Evolutionary conservation across 2,329 filamentous ascomycete species (phyloP).

Genomic region (Apiospora pterosperma): DNA sequence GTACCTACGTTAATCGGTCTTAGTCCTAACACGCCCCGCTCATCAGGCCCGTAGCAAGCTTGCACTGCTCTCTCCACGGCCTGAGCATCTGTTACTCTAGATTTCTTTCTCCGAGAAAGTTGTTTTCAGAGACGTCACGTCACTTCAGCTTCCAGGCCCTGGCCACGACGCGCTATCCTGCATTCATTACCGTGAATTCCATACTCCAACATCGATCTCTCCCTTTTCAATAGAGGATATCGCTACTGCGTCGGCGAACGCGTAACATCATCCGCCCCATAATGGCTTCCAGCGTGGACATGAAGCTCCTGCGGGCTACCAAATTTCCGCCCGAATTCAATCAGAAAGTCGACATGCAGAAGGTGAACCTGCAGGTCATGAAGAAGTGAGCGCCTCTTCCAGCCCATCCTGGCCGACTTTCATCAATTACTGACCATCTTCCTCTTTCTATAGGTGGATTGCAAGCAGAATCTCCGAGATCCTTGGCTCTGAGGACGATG

Average conservation of each 20-base stretch:
- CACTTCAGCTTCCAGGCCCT: neutral
- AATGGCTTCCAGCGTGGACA: constrained; percentile 84
- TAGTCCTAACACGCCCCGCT: neutral
- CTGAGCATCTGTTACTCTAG: neutral
- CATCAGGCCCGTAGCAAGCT: neutral
- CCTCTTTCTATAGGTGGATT: constrained; percentile 72
- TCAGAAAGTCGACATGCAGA: constrained; percentile 93
- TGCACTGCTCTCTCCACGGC: neutral
- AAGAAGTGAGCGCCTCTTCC: constrained; percentile 67
- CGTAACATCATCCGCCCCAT: neutral
- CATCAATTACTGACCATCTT: constrained; percentile 10
- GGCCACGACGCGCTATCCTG: neutral
- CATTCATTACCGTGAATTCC: neutral
- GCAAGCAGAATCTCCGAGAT: constrained; percentile 83
- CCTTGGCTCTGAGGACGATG: constrained; percentile 89
- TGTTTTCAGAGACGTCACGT: neutral
- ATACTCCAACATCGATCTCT: neutral
- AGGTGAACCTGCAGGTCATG: constrained; percentile 96
- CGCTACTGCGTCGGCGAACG: neutral
- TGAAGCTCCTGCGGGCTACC: constrained; percentile 83
- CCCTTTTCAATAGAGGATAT: neutral
- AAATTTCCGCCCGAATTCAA: constrained; percentile 94
- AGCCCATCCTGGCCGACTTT: too few species aligned
- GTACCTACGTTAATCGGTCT: too few species aligned
- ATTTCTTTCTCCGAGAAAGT: neutral